Conservation (phyloP, 78 protist genomes). For the slime mould (Dictyostelium discoideum) region dicty_2.7 NC_007091.3:462501-463000, state of each 20-base stretch:
- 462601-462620: background rate
- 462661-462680: conserved; percentile 8
- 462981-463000: too few species aligned
- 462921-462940: too few species aligned
- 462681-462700: background rate
- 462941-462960: too few species aligned
- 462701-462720: background rate
- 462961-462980: too few species aligned
- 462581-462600: background rate
- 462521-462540: background rate
- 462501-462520: background rate
- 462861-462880: too few species aligned
- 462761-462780: background rate
- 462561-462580: background rate
- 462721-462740: background rate
- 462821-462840: too few species aligned
- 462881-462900: too few species aligned
- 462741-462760: background rate
- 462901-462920: too few species aligned
- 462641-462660: background rate
- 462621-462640: conserved; percentile 11
- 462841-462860: too few species aligned
- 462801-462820: background rate
- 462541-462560: background rate
- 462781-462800: background rate